These are phyloP conservation scores for Fomitopsis betulina DNA, from an alignment of 1,284 basidiomycete genomes.

Conservation along the genomic window DNA sequence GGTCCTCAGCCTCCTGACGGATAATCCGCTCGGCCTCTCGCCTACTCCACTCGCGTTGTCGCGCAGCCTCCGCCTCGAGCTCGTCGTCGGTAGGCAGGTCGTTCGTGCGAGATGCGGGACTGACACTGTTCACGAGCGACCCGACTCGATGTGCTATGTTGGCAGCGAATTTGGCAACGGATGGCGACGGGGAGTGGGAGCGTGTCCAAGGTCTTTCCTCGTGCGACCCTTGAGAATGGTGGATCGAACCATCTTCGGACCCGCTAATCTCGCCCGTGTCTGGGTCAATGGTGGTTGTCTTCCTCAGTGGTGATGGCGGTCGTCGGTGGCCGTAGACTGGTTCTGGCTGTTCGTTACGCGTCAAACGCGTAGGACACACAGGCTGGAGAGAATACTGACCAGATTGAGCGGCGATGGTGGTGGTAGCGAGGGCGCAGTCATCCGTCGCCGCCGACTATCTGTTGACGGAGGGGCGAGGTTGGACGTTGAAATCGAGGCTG, in stretches of 20 bases:
- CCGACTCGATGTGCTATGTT: constrained; percentile 68
- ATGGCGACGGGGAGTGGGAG: constrained; percentile 57
- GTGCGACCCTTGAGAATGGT: constrained; percentile 40
- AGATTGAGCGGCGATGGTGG: constrained; percentile 31
- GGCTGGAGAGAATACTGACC: constrained; percentile 19
- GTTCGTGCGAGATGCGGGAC: constrained; percentile 34
- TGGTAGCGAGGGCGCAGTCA: constrained; percentile 30
- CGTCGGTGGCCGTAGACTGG: constrained; percentile 36
- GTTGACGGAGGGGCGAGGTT: constrained; percentile 26
- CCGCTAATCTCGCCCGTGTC: constrained; percentile 52
- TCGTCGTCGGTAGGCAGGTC: constrained; percentile 65
- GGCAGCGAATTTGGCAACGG: constrained; percentile 65
- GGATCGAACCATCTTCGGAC: constrained; percentile 38
- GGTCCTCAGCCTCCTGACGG: constrained; percentile 61
- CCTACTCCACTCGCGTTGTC: constrained; percentile 67
- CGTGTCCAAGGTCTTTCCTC: constrained; percentile 38
- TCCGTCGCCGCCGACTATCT: constrained; percentile 26
- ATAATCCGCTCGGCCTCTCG: constrained; percentile 73
- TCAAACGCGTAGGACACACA: constrained; percentile 16
- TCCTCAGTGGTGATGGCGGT: constrained; percentile 65
- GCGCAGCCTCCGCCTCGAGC: constrained; percentile 71
- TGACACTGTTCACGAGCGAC: constrained; percentile 50
- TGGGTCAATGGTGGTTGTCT: constrained; percentile 46
- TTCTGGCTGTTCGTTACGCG: constrained; percentile 26
- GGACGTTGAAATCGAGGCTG: constrained; percentile 24